A percentile compares a stretch with the other conserved stretches of the same genome.
These are phyloP conservation scores for Penicillium sp. DNA, from an alignment of 2,329 filamentous ascomycete genomes.

Conservation along the genomic window DNA sequence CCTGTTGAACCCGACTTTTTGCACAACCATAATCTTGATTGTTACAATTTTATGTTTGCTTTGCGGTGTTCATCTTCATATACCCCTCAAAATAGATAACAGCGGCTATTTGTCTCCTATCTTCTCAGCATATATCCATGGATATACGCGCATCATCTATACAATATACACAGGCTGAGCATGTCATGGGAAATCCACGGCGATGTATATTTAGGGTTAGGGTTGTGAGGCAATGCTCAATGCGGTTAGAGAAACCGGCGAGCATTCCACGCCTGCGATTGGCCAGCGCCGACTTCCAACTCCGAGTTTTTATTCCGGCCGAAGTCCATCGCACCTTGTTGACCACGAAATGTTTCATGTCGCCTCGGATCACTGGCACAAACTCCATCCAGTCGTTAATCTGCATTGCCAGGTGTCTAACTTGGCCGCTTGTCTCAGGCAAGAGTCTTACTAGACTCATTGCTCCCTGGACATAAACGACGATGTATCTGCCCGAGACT, in stretches of 20 bases:
- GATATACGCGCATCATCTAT: too few species aligned
- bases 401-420: background rate
- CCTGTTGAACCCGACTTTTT: too few species aligned
- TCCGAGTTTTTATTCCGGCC: conserved; percentile 6
- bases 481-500: conserved; percentile 8
- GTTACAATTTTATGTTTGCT: too few species aligned
- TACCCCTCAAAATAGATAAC: too few species aligned
- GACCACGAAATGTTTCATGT: background rate
- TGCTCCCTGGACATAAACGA: background rate
- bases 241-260: background rate
- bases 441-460: background rate
- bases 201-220: too few species aligned
- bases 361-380: background rate
- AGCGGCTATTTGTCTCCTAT: too few species aligned
- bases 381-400: background rate
- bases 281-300: background rate
- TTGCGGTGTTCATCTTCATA: too few species aligned
- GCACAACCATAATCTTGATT: too few species aligned
- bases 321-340: background rate
- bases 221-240: too few species aligned
- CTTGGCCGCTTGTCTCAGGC: background rate
- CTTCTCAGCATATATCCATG: too few species aligned
- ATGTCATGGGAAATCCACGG: too few species aligned
- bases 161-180: too few species aligned
- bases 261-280: background rate